Base-by-base conservation (phyloP, 768 basidiomycete species). In the Lentinus brumalis region DNA sequence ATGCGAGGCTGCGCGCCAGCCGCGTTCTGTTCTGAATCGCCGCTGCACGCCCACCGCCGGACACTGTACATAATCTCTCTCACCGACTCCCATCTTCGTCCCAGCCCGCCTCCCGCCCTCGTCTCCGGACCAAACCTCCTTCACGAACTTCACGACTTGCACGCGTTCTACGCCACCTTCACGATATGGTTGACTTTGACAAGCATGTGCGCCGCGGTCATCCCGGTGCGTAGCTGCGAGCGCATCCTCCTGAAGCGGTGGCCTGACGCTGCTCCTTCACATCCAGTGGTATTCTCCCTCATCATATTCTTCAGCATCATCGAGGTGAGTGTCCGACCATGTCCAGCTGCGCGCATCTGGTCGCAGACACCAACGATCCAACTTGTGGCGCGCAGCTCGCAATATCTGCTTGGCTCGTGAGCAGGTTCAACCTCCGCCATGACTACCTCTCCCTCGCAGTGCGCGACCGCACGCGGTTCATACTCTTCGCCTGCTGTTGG, bases 401-500 rank as follows among this genome's bases (percentile, higher is more conserved):
- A 29, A 83, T 91, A 63, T 79, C 92, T 4, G 86, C 90, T 5
- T 94, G 88, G 84, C 78, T 94, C 46, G 81, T 82, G 8, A 76
- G 86, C 14, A 79, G 76, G 46, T 93, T 84, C 77, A 84, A 87
- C 71, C 57, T 72, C 31, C 76, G 80, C 63, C 78, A 83, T 73
- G 79, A 88, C 76, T 83, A 76, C 69, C 76, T 75, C 54, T 81
- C 70, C 60, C 60, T 64, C 11, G 70, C 77, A 35, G 81, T 86
- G 63, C 83, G 84, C 46, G 84, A 87, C 67, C 83, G 88, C 50
- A 83, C 88, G 1, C 80, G 83, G 39, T 91, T 84, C 76, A 75
- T 86, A 44, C 78, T 90, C 38, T 92, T 93, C 77, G 68, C 79
- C n/a, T 87, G 87, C 11, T 77, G 78, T 67, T 92, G 90, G 90